phyloP scores from a whole-genome alignment of 768 basidiomycete species.

The Boletus pseudo-olivaceus region DNA sequence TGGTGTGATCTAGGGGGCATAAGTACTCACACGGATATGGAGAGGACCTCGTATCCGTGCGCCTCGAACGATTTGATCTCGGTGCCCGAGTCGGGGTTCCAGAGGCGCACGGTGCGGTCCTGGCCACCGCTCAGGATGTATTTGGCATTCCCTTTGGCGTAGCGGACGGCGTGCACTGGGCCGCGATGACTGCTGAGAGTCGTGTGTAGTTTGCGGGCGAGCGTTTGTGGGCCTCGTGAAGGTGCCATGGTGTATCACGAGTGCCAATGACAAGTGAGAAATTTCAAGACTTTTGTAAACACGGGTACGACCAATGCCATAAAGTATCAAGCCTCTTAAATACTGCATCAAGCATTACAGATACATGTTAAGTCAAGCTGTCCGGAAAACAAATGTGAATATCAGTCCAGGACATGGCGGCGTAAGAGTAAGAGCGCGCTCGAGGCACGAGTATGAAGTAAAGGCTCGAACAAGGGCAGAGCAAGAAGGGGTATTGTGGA shows the following conservation, averaged over 20 bases:
- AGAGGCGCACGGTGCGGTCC: constrained; percentile 84
- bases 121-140: constrained; percentile 93
- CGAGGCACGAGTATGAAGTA: too few relatives aligned
- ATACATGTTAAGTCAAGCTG: background rate
- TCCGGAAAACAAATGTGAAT: background rate
- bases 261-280: background rate
- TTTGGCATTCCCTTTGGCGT: constrained; percentile 82
- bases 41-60: constrained; percentile 94
- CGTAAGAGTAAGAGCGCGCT: too few relatives aligned
- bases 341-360: background rate
- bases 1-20: background rate
- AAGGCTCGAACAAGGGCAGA: too few relatives aligned
- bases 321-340: too few relatives aligned
- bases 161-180: constrained; percentile 86
- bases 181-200: constrained; percentile 71
- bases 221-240: constrained; percentile 49
- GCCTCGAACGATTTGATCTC: constrained; percentile 89
- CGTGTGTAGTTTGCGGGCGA: constrained; percentile 61
- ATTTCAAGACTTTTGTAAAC: background rate
- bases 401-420: background rate
- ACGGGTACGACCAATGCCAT: background rate
- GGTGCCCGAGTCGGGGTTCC: constrained; percentile 84
- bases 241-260: constrained; percentile 39
- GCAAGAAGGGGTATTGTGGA: background rate
- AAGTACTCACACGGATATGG: constrained; percentile 73